A percentile compares a stretch with the other conserved stretches of the same genome.
phyloP scores from a whole-genome alignment of 1,139 yeast genomes.

The Candida glucosophila region DNA sequence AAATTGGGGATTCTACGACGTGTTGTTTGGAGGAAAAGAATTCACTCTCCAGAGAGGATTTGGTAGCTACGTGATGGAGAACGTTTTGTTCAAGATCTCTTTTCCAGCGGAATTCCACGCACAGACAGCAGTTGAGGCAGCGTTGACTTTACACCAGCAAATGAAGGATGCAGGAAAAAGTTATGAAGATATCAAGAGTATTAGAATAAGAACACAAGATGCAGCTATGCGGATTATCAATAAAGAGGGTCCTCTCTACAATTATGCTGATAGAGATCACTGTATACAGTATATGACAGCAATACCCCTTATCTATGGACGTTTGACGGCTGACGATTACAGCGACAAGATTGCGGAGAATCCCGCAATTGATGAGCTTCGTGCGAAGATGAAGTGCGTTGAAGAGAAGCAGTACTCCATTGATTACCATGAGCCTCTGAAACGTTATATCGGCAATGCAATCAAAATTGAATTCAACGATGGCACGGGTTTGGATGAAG shows the following conservation, averaged over 20 bases:
- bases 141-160: conserved; percentile 32
- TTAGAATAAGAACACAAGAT: conserved; percentile 48
- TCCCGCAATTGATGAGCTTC: conserved; percentile 42
- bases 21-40: conserved; percentile 42
- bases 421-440: conserved; percentile 49
- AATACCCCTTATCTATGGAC: conserved; percentile 44
- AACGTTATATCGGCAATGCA: conserved; percentile 51
- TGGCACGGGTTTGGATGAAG: conserved; percentile 44
- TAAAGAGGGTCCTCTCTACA: conserved; percentile 48
- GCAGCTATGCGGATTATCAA: conserved; percentile 54
- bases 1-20: conserved; percentile 58
- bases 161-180: conserved; percentile 32
- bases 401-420: conserved; percentile 39
- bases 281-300: conserved; percentile 58
- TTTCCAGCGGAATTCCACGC: conserved; percentile 64
- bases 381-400: conserved; percentile 46
- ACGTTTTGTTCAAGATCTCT: conserved; percentile 49
- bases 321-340: conserved; percentile 50
- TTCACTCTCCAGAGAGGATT: conserved; percentile 45
- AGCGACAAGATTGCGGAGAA: conserved; percentile 41
- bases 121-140: conserved; percentile 57
- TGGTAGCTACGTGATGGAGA: conserved; percentile 57
- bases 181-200: conserved; percentile 37
- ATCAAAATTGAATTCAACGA: conserved; percentile 41
- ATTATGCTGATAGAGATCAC: conserved; percentile 57